These are phyloP conservation scores for Decorospora gaudefroyi DNA, from an alignment of 2,329 filamentous ascomycete species.

Conservation along the genomic window DNA sequence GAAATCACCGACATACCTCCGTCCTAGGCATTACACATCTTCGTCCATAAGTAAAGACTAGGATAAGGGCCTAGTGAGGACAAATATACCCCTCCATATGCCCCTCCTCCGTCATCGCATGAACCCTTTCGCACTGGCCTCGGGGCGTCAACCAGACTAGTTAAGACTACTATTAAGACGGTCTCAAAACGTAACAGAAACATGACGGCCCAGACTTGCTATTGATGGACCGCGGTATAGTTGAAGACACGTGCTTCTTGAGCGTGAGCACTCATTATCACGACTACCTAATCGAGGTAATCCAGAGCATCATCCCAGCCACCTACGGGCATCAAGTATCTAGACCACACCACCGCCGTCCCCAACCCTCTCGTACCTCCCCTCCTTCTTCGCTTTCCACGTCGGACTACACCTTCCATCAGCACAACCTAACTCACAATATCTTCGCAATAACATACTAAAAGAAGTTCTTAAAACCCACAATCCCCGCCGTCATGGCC, in stretches of 20 bases:
- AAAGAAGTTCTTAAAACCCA: constrained; percentile 57
- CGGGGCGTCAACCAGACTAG: constrained; percentile 25
- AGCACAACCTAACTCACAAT: constrained; percentile 17
- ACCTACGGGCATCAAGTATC: too few species aligned
- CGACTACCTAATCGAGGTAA: too few species aligned
- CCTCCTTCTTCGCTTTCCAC: constrained; percentile 27
- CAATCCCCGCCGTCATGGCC: constrained; percentile 58
- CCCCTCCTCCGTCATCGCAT: constrained; percentile 30
- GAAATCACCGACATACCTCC: too few species aligned
- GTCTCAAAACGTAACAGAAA: constrained; percentile 36
- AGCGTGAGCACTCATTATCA: too few species aligned
- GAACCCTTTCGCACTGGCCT: constrained; percentile 9
- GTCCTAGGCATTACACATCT: too few species aligned
- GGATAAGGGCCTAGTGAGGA: not conserved
- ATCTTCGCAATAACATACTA: constrained; percentile 48
- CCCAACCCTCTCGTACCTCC: constrained; percentile 26
- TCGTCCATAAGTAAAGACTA: too few species aligned
- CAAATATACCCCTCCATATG: constrained; percentile 1
- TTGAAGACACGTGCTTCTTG: too few species aligned
- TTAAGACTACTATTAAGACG: constrained; percentile 29
- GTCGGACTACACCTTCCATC: constrained; percentile 32
- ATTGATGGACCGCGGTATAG: constrained; percentile 6
- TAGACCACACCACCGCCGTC: constrained; percentile 7
- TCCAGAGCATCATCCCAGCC: too few species aligned
- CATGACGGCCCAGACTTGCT: constrained; percentile 4